Conservation (phyloP, 2,329 filamentous ascomycete species). For the Cytospora mali region DNA sequence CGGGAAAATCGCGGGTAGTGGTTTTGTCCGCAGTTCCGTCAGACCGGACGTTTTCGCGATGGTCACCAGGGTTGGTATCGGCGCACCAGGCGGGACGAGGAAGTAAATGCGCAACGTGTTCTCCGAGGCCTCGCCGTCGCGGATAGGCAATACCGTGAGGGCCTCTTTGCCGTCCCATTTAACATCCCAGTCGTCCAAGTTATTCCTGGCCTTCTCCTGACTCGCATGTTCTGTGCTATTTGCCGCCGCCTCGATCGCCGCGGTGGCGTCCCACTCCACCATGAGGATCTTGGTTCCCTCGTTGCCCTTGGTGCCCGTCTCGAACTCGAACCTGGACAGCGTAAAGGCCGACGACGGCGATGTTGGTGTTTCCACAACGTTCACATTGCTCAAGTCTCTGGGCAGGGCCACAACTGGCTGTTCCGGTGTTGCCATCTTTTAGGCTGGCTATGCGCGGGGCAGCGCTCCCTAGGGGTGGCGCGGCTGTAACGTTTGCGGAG, state of each 20-base stretch:
- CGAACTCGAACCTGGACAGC: constrained; percentile 87
- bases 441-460: constrained; percentile 13
- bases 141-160: constrained; percentile 64
- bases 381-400: constrained; percentile 23
- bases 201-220: constrained; percentile 4
- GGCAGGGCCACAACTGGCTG: constrained; percentile 24
- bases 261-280: constrained; percentile 78
- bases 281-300: constrained; percentile 90
- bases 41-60: constrained; percentile 50
- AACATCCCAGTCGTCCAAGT: constrained; percentile 64
- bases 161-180: constrained; percentile 78
- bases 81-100: constrained; percentile 71
- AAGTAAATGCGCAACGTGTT: constrained; percentile 72
- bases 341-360: constrained; percentile 53
- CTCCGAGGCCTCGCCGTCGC: constrained; percentile 53
- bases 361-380: constrained; percentile 44
- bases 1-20: constrained; percentile 84
- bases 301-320: constrained; percentile 68
- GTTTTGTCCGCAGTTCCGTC: constrained; percentile 67
- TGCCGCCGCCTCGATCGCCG: constrained; percentile 21
- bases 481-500: constrained; percentile 18
- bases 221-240: constrained; percentile 15
- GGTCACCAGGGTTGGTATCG: constrained; percentile 72
- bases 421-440: constrained; percentile 22
- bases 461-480: constrained; percentile 22